phyloP scores from a whole-genome alignment of 2,329 filamentous ascomycete genomes.

The Calonectria fujianensis region DNA sequence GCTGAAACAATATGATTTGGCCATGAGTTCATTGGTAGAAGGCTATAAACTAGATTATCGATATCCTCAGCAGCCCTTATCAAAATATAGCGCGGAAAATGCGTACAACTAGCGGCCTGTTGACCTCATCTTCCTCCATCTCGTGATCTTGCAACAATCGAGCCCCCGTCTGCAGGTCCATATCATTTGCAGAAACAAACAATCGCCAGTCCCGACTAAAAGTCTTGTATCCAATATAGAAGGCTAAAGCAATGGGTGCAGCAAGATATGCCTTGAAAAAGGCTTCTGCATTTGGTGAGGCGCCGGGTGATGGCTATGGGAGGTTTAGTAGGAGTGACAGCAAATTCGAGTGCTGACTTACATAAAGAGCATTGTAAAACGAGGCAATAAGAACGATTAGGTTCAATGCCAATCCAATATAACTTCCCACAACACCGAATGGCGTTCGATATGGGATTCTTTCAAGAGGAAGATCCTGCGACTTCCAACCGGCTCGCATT shows the following conservation, averaged over 20 bases:
- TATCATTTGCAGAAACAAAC: neutral
- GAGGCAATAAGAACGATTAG: neutral
- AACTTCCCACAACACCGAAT: constrained; percentile 79
- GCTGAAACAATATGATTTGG: no score
- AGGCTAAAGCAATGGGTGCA: neutral
- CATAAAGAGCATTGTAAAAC: constrained; percentile 14
- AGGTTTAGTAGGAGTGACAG: neutral
- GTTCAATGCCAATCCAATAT: constrained; percentile 1
- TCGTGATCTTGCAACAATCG: constrained; percentile 6
- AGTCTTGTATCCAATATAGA: neutral
- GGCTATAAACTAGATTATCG: no score
- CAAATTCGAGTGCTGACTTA: neutral
- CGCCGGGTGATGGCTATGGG: neutral
- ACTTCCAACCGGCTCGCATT: constrained; percentile 75
- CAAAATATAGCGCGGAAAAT: neutral
- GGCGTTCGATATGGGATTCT: constrained; percentile 88
- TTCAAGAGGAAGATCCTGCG: constrained; percentile 78
- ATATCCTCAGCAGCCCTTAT: neutral
- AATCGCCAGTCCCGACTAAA: neutral
- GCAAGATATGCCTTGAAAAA: constrained; percentile 16
- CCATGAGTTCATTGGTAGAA: no score
- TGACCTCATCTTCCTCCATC: neutral
- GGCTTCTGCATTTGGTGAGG: neutral
- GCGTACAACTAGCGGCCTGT: neutral
- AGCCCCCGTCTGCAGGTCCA: neutral